phyloP scores from a whole-genome alignment of 305 asterid genomes.

The Ajuga reptans region DNA sequence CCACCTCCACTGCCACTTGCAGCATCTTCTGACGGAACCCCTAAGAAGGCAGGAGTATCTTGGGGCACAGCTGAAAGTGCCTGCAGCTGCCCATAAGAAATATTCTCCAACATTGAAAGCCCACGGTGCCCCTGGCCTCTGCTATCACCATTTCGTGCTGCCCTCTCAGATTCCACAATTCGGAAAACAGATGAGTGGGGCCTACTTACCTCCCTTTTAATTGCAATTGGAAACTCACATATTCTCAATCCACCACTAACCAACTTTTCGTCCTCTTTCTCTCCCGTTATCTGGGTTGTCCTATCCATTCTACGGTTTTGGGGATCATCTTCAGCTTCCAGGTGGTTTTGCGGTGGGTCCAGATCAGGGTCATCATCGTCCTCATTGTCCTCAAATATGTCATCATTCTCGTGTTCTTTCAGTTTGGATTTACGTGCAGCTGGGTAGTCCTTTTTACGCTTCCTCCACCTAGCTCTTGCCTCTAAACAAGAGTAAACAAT shows the following conservation, averaged over 20 bases:
- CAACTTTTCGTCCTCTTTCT: slow-evolving; percentile 53
- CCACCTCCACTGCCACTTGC: slow-evolving; percentile 52
- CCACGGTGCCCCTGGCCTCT: slow-evolving; percentile 41
- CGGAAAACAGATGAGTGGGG: slow-evolving; percentile 70
- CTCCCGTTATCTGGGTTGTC: slow-evolving; percentile 26
- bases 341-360: slow-evolving; percentile 50
- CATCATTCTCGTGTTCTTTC: slow-evolving; percentile 58
- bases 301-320: slow-evolving; percentile 41
- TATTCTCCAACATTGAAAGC: slow-evolving; percentile 54
- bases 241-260: slow-evolving; percentile 46
- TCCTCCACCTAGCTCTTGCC: slow-evolving; percentile 81
- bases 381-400: slow-evolving; percentile 65
- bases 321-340: slow-evolving; percentile 49
- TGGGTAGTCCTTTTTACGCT: slow-evolving; percentile 69
- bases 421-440: slow-evolving; percentile 56
- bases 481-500: slow-evolving; percentile 31
- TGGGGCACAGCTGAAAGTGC: slow-evolving; percentile 67
- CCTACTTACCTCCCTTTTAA: slow-evolving; percentile 53
- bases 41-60: slow-evolving; percentile 43
- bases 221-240: slow-evolving; percentile 60
- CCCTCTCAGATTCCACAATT: slow-evolving; percentile 63
- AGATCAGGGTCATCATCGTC: slow-evolving; percentile 61
- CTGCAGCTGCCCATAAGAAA: slow-evolving; percentile 88
- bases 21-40: slow-evolving; percentile 38
- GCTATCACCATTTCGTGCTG: slow-evolving; percentile 46